phyloP scores from a whole-genome alignment of 1,284 basidiomycete genomes.

The Cutaneotrichosporon cavernicola region DNA sequence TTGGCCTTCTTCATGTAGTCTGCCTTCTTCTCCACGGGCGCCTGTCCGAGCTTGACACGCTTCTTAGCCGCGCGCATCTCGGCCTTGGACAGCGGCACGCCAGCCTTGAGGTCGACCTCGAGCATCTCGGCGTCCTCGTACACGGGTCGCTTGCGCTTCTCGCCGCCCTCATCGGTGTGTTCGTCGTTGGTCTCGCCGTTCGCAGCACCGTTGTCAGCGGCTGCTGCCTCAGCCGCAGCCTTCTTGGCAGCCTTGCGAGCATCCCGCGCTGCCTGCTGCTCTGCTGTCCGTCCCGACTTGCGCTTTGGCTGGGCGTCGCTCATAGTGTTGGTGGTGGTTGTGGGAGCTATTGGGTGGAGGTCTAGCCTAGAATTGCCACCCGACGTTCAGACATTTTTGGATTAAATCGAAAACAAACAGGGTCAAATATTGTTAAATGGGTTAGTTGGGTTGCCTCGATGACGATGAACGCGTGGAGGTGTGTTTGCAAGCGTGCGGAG shows the following conservation, averaged over 20 bases:
- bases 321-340: constrained; percentile 15
- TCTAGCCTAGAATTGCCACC: constrained; percentile 10
- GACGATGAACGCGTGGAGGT: constrained; percentile 8
- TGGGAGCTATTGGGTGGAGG: background rate
- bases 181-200: constrained; percentile 6
- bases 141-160: constrained; percentile 29
- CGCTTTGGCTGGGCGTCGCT: constrained; percentile 58
- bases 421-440: background rate
- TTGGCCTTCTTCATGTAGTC: constrained; percentile 27
- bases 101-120: constrained; percentile 50
- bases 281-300: constrained; percentile 43
- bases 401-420: constrained; percentile 11
- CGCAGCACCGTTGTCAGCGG: constrained; percentile 3
- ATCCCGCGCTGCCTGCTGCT: constrained; percentile 46
- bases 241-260: constrained; percentile 42
- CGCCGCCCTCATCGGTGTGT: constrained; percentile 16
- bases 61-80: constrained; percentile 50
- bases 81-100: constrained; percentile 52
- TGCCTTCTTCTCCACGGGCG: constrained; percentile 22
- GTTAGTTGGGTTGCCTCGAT: background rate
- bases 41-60: constrained; percentile 39
- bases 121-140: constrained; percentile 37
- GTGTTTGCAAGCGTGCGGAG: background rate
- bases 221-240: constrained; percentile 22
- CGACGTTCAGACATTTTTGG: constrained; percentile 26